Base-by-base conservation (phyloP, 23 red algal species). In the Cyanidioschyzon merolae region DNA sequence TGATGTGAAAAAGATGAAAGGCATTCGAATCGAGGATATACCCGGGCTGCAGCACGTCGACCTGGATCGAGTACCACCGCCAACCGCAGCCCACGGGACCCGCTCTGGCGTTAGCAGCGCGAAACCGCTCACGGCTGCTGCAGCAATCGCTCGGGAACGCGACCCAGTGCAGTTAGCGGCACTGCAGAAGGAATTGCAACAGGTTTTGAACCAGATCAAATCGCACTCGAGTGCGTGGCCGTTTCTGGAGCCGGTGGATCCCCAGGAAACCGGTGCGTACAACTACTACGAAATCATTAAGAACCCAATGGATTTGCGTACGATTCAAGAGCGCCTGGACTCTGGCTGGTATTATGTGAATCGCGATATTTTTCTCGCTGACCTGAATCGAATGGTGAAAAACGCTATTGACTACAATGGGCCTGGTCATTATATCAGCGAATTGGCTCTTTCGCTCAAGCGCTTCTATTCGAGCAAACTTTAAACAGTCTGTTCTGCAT, bases 261-360 rank as follows among this genome's bases (percentile, higher is more conserved):
- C 94, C 34, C 35, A 98, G 45, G 77, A 91, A 74, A 98, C 94
- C 41, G 94, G 94, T 59, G 94, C 94, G 0, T 80, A 85, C 75
- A 88, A 98, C 74, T 98, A 98, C 71, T 98, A 98, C 54, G 84
- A 98, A 7, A 86, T 98, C 7, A 91, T 98, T 68, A 98, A 98
- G 85, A 98, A 98, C 58, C 94, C 94, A 40, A 91, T 98, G 76
- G 94, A 98, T 68, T 67, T 98, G 79, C 76, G 76, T 37, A 88
- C 85, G 25, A 98, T 98, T 76, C 94, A 98, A 45, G 59, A 85
- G 37, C 86, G 85, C 74, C 81, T 98, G 21, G 84, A 98, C 71
- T 58, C 82, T 29, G 94, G 94, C 34, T 85, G 87, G 82, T 98
- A 89, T 40, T 98, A 98, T 54, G 89, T 98, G 18, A 91, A 88